Evolutionary conservation across 164 flowering plant species (phyloP), one percentile per base, ranked within the genome.

Genomic region (Magnolia changhungtana): DNA sequence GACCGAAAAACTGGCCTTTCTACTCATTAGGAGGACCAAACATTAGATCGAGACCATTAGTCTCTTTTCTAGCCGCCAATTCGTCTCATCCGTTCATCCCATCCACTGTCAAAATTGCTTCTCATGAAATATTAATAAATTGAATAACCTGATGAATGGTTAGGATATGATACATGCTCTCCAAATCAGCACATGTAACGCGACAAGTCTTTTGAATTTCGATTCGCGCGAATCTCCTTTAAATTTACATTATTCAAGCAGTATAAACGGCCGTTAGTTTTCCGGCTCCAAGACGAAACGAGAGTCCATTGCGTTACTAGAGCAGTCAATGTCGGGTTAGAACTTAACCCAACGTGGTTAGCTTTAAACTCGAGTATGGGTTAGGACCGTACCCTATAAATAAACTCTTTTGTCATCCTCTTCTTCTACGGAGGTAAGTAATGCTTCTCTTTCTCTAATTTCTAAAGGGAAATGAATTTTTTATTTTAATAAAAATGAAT

Each of bases 281-380:
- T 24, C 45, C 70, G 52, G 7, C 49, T 31, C 16, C 29, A 58
- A 63, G 59, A 45, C 76, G 61, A 59, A 10, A 50, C 55, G n/a
- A 29, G 7, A 69, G 76, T 74, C 76, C 58, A 24, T 64, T 74
- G 61, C 76, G 59, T 74, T 65, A 74, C 69, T 29, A 21, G n/a
- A 49, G 67, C 69, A 18, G 76, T 74, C 76, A 63, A 74, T 49
- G 55, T 74, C 31, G 45, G 67, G 11, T 29, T 63, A 11, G 19
- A 59, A 61, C 7, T 37, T 9, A 61, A 27, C 50, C 11, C 75
- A 65, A 65, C 14, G 21, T 20, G 68, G 24, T 65, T 63, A 29
- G 4, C 29, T 23, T 65, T 4, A 21, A 65, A 65, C 68, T 65
- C 14, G 29, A 20, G 14, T 65, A 9, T 63, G 65, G 19, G 19